Evolutionary conservation across 1,284 basidiomycete genomes (phyloP), one percentile per base, ranked within the genome.

Genomic region (Takashimella tepidaria): DNA sequence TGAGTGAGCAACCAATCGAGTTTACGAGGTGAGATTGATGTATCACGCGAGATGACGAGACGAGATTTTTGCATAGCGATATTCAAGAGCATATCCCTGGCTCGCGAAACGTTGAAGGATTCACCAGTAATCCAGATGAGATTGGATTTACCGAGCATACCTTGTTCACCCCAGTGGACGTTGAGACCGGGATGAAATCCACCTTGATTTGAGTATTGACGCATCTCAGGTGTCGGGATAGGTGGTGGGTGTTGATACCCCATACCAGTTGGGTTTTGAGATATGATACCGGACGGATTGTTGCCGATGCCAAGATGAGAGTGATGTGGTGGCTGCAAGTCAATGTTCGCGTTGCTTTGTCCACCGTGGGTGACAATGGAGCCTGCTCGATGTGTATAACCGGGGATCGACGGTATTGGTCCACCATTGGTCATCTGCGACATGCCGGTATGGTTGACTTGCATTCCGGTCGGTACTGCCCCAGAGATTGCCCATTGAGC

Each of bases 1-100:
- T 98, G 92, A 19, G 87, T 88, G 53, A 98, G 84, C 83, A 98
- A 88, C 93, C 95, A 98, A 70, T 98, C 95, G 61, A 98, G 80
- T 76, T 98, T 98, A 60, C 95, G 87, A 40, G 96, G 95, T 25
- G 97, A 81, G 57, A 98, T 88, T 11, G 91, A 89, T 3, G 91
- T 92, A 70, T 98, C 92, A 58, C 92, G 81, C 19, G 92, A 93
- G 56, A 97, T 87, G 60, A 96, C 84, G 49, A 84, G 83, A 49
- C 55, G 41, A 57, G 88, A 89, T 82, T 96, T 97, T 72, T 83
- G 86, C 57, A 86, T 77, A 13, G 91, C 88, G 23, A 92, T 80
- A 71, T 92, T 88, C 71, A 86, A 86, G 8, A 98, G 79, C 92
- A 97, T 97, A 70, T 98, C 95, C 61, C 89, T 81, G 3, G 95